These are phyloP conservation scores for Symbiodinium pilosum DNA, from an alignment of 73 alveolate genomes.

Conservation along the genomic window DNA sequence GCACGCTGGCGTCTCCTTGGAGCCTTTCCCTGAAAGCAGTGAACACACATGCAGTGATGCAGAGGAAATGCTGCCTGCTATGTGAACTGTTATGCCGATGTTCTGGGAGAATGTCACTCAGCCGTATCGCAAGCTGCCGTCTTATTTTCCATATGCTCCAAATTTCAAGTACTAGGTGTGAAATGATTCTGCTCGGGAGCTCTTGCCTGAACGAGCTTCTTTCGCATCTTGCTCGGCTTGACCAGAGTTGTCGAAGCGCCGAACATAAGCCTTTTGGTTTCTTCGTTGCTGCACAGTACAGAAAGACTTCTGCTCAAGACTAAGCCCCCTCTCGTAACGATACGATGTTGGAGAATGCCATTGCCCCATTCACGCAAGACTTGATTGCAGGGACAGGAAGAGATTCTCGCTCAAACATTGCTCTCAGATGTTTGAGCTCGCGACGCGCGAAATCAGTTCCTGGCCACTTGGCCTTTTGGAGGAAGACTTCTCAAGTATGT, in stretches of 20 bases:
- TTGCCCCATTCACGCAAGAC: too few species aligned
- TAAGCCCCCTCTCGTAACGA: not conserved
- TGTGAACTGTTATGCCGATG: too few species aligned
- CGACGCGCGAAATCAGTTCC: slow-evolving; percentile 40
- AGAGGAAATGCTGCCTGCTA: too few species aligned
- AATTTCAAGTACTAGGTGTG: too few species aligned
- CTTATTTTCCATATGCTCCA: too few species aligned
- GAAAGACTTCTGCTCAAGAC: not conserved
- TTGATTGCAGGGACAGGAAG: too few species aligned
- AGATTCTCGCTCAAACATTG: too few species aligned
- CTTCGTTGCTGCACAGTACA: too few species aligned
- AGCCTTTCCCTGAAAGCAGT: not conserved
- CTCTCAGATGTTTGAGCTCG: not conserved
- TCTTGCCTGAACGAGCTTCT: slow-evolving; percentile 9
- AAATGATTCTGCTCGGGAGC: not conserved
- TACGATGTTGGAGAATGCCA: not conserved
- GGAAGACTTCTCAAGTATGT: slow-evolving; percentile 64
- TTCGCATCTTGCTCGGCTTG: slow-evolving; percentile 86
- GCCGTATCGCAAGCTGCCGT: too few species aligned
- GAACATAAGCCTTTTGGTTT: slow-evolving; percentile 21
- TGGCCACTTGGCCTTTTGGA: slow-evolving; percentile 81
- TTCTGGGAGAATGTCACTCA: too few species aligned
- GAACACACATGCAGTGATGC: too few species aligned
- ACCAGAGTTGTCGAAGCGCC: slow-evolving; percentile 51
- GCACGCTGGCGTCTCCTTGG: not conserved